Evolutionary conservation across 805 yeast genomes (phyloP), one percentile per base, ranked within the genome.

Genomic region (Yarrowia porcina): DNA sequence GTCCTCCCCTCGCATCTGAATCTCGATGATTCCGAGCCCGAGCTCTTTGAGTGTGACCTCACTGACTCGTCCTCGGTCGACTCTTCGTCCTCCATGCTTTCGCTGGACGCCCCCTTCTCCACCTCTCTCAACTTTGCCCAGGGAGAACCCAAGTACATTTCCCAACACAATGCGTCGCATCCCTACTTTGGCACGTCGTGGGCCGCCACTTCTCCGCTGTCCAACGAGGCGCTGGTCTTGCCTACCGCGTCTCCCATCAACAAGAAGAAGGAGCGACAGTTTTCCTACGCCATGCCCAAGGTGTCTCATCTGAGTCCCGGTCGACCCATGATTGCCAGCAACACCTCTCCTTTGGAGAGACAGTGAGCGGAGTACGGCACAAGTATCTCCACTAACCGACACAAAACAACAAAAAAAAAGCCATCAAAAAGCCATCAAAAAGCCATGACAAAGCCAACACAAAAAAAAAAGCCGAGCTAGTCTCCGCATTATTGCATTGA

Each of bases 251-350:
- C 36, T 21, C 61, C 61, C 30, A 56, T 41, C 39, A 27, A 39
- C 49, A 56, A 56, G 61, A 56, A 56, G 61, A 39, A 41, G 39
- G 61, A 56, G 47, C 61, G 61, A 39, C 61, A 56, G 49, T 56
- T 56, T 39, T 56, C 61, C 61, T 56, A 56, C 39, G 61, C 61
- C 11, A 56, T 56, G 61, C 61, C 61, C 15, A 39, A 41, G 39
- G 39, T 56, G 13, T 56, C 61, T 17, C 59, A 52, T 7, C 32
- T 52, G 7, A 52, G 59, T 25, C 59, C 59, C 36, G 59, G 59
- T 2, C 59, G 59, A 25, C 21, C 32, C 23, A 9, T 52, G 17
- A 52, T 52, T 33, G 44, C 59, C 59, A 52, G 59, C 44, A 52
- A 36, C 33, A 52, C 59, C 59, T 52, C 59, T 52, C 59, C 59